Conservation (phyloP, 2,329 filamentous ascomycete species). For the Sporothrix brunneoviolacea region DNA sequence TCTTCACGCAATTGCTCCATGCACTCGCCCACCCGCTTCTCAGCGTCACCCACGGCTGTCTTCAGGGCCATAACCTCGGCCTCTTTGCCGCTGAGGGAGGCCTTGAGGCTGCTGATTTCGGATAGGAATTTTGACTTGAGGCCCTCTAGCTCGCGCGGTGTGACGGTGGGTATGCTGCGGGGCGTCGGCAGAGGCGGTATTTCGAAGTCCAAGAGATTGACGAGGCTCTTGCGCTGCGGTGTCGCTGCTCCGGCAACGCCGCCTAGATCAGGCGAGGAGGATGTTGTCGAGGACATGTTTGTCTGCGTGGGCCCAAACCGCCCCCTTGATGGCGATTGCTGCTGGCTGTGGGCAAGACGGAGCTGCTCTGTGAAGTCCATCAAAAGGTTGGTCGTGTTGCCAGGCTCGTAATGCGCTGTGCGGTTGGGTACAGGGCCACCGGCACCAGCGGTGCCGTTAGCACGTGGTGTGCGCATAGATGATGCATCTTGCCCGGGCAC, state of each 20-base stretch:
- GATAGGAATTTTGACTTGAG: slow-evolving; percentile 87
- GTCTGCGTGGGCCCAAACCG: slow-evolving; percentile 19
- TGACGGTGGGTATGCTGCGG: slow-evolving; percentile 82
- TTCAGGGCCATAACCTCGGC: slow-evolving; percentile 86
- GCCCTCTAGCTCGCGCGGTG: slow-evolving; percentile 84
- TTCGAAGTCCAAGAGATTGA: slow-evolving; percentile 80
- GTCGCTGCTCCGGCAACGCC: slow-evolving; percentile 25
- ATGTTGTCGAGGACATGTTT: background rate
- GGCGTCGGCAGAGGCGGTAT: slow-evolving; percentile 91
- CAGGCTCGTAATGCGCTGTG: slow-evolving; percentile 42
- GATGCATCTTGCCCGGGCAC: background rate
- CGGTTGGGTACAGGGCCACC: slow-evolving; percentile 26
- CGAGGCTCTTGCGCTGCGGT: slow-evolving; percentile 45
- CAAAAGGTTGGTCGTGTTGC: slow-evolving; percentile 69
- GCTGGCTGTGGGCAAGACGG: slow-evolving; percentile 35
- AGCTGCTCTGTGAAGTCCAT: slow-evolving; percentile 81
- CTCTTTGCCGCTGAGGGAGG: slow-evolving; percentile 85
- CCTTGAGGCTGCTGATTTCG: slow-evolving; percentile 89
- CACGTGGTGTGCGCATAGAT: background rate
- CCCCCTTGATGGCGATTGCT: slow-evolving; percentile 34
- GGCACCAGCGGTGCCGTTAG: slow-evolving; percentile 20
- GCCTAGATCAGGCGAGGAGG: background rate
- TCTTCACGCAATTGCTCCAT: slow-evolving; percentile 79
- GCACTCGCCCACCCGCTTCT: slow-evolving; percentile 82
- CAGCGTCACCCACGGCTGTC: slow-evolving; percentile 79